These are phyloP conservation scores for Pseudogymnoascus sp. DNA, from an alignment of 2,329 filamentous ascomycete genomes.

Conservation along the genomic window DNA sequence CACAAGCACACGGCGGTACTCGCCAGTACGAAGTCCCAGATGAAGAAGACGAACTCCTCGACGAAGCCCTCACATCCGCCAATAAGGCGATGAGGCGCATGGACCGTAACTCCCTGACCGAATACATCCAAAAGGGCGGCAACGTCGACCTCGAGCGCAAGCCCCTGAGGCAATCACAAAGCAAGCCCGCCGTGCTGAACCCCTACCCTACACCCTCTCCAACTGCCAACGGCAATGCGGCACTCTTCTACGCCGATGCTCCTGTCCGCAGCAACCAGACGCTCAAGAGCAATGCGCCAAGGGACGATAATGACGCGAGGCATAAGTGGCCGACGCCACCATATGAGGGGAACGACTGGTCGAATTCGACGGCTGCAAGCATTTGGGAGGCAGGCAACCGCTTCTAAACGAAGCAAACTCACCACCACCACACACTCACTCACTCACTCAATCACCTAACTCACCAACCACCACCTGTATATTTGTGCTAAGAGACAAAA, in stretches of 20 bases:
- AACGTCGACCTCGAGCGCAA: slow-evolving; percentile 33
- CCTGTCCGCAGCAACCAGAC: slow-evolving; percentile 45
- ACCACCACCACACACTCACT: not conserved
- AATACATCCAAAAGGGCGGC: slow-evolving; percentile 20
- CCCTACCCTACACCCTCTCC: slow-evolving; percentile 63
- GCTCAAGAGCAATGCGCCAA: slow-evolving; percentile 44
- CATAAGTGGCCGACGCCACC: slow-evolving; percentile 92
- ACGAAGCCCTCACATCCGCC: slow-evolving; percentile 76
- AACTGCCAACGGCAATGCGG: slow-evolving; percentile 74
- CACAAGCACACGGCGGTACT: slow-evolving; percentile 66
- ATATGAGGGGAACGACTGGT: slow-evolving; percentile 94
- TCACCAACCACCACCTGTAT: not conserved
- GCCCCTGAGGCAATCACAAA: slow-evolving; percentile 54
- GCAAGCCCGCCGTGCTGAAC: slow-evolving; percentile 53
- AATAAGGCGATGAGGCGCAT: slow-evolving; percentile 67
- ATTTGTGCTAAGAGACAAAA: not conserved
- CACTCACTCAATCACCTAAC: not conserved
- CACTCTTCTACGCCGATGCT: slow-evolving; percentile 64
- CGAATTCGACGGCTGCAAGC: slow-evolving; percentile 70
- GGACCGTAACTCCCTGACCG: slow-evolving; percentile 34
- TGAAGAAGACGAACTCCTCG: slow-evolving; percentile 91
- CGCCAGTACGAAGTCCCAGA: slow-evolving; percentile 90
- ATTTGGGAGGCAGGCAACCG: slow-evolving; percentile 67
- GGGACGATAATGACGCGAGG: slow-evolving; percentile 39
- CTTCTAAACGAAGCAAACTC: slow-evolving; percentile 35